Evolutionary conservation across 1,284 basidiomycete species (phyloP), one percentile per base, ranked within the genome.

Genomic region (Thecaphora thlaspeos): DNA sequence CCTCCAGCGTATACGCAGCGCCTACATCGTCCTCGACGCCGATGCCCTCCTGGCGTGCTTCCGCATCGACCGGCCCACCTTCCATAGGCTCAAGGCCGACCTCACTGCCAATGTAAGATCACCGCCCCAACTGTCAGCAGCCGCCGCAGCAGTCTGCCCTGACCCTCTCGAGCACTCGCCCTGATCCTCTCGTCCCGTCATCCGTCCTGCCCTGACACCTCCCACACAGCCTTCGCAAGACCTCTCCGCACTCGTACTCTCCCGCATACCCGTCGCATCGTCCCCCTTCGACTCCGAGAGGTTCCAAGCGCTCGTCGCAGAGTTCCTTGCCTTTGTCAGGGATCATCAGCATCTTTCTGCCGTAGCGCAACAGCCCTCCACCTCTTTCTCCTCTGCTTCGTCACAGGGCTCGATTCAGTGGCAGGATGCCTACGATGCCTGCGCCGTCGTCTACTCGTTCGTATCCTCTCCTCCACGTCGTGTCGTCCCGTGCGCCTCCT

Each of bases 361-460:
- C n/a, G n/a, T 23, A 14, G 28, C 28, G 28, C 28, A 30, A 14
- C 32, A 11, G 5, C 11, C 12, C 32, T 14, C 32, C 32, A 15
- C 11, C 7, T 4, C 32, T 14, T 17, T 34, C 12, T 8, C 9
- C 32, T 15, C 11, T 3, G 15, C 32, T 15, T 34, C 32, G 32
- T 34, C 32, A 8, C 32, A 34, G 4, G 15, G 10, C 5, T 34
- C 32, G 7, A 4, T 15, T 17, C 32, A 14, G 15, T 61, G 58
- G 55, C 55, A 58, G 37, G 47, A 51, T 28, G 57, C 55, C 2
- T 71, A 70, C 46, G 70, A 71, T 46, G 59, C 64, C 8, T 71
- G 63, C 61, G 59, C 68, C 12, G 55, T 65, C 12, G 63, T 71
- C 40, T 71, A 68, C 48, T 62, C 70, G 41, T 40, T 4, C 32